A percentile compares a stretch with the other conserved stretches of the same genome.
These are phyloP conservation scores for Magnaporthiopsis incrustans DNA, from an alignment of 2,329 filamentous ascomycete genomes.

Conservation along the genomic window DNA sequence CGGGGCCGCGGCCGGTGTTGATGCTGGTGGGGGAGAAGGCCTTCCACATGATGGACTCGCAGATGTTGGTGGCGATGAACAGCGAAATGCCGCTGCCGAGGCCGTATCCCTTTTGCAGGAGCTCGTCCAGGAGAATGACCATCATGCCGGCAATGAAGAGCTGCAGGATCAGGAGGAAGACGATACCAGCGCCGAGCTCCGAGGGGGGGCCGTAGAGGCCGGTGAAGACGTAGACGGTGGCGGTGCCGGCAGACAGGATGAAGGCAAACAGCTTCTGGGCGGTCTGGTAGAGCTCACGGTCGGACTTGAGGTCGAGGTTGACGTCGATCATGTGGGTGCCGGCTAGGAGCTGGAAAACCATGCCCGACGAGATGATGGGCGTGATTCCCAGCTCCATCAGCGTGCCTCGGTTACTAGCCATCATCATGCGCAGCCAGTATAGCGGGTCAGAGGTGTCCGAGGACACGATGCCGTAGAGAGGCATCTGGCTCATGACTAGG, in stretches of 20 bases:
- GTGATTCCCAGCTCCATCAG: slow-evolving; percentile 96
- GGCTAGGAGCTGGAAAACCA: slow-evolving; percentile 99
- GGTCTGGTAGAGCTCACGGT: slow-evolving; percentile 99
- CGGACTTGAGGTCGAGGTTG: slow-evolving; percentile 99
- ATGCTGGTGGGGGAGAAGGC: slow-evolving; percentile 98
- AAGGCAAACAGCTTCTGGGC: slow-evolving; percentile 98
- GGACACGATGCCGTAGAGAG: slow-evolving; percentile 96
- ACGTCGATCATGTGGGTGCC: slow-evolving; percentile 99
- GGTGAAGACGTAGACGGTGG: slow-evolving; percentile 96
- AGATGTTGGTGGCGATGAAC: slow-evolving; percentile 99
- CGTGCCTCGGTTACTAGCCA: slow-evolving; percentile 96
- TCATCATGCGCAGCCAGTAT: slow-evolving; percentile 99
- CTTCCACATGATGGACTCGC: slow-evolving; percentile 99
- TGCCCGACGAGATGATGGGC: slow-evolving; percentile 98
- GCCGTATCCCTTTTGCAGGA: slow-evolving; percentile 98
- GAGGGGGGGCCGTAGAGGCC: slow-evolving; percentile 95
- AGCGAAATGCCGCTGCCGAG: slow-evolving; percentile 97
- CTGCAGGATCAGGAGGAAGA: slow-evolving; percentile 96
- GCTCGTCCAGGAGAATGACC: slow-evolving; percentile 97
- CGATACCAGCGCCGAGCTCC: slow-evolving; percentile 94
- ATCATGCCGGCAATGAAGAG: slow-evolving; percentile 96
- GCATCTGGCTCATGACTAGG: slow-evolving; percentile 99
- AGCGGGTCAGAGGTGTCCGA: slow-evolving; percentile 97
- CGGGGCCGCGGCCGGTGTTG: slow-evolving; percentile 97
- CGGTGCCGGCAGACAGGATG: slow-evolving; percentile 94